These are phyloP conservation scores for Asterophora lycoperdoides DNA, from an alignment of 768 basidiomycete genomes.

Conservation along the genomic window DNA sequence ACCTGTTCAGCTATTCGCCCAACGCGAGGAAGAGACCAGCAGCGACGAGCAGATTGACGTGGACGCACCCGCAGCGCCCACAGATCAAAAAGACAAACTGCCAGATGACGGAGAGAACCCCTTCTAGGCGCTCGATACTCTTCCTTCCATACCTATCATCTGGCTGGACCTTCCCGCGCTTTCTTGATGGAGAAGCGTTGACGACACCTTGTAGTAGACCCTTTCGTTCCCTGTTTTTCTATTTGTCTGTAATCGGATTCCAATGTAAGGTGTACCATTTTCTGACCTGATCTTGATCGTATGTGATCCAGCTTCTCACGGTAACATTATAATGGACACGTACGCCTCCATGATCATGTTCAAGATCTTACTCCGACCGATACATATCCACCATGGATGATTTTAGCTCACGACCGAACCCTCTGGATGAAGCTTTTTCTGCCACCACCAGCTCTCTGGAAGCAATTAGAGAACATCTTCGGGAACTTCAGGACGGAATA, in stretches of 20 bases:
- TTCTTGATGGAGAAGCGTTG: conserved; percentile 15
- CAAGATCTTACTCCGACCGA: too few relatives aligned
- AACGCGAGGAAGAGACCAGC: conserved; percentile 36
- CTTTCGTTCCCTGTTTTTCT: conserved; percentile 12
- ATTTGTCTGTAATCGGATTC: conserved; percentile 17
- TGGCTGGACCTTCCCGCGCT: conserved; percentile 20
- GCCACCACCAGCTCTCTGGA: conserved; percentile 4
- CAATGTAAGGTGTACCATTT: conserved; percentile 18
- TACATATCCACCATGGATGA: conserved; percentile 20
- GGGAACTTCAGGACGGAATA: conserved; percentile 13
- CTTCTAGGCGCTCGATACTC: conserved; percentile 40
- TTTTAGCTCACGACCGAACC: conserved; percentile 7
- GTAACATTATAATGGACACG: background rate
- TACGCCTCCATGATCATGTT: too few relatives aligned
- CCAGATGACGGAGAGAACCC: conserved; percentile 67
- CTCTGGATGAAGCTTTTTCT: conserved; percentile 5
- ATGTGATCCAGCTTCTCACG: background rate
- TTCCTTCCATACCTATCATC: conserved; percentile 10
- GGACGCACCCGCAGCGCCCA: conserved; percentile 11
- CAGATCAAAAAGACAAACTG: conserved; percentile 32
- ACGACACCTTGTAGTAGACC: conserved; percentile 11
- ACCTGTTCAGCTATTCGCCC: conserved; percentile 58
- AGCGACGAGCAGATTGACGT: conserved; percentile 33
- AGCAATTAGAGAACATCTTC: conserved; percentile 11
- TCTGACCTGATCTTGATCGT: background rate